Evolutionary conservation across 495 filamentous ascomycete species (phyloP), one percentile per base, ranked within the genome.

Genomic region (Penicillium manginii): DNA sequence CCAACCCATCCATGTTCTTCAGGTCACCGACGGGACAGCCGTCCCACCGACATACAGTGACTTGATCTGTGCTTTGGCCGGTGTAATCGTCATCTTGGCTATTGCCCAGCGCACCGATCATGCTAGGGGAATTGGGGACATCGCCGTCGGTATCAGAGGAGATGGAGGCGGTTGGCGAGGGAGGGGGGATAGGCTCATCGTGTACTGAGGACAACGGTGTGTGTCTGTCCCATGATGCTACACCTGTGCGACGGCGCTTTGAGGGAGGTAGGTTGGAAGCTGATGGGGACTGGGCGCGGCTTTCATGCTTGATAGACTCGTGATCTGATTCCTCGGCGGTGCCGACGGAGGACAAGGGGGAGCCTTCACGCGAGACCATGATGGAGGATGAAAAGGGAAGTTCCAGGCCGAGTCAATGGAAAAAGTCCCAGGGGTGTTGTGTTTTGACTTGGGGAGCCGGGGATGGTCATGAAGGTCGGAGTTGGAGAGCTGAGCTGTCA

Each of bases 1-100:
- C 96, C 52, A 98, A 74, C 60, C 81, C 87, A 73, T 98, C 94
- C 91, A 98, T 98, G 68, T 98, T 94, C 0, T 86, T 84, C 62
- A 94, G 66, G 65, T 97, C 91, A 50, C 90, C 90, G 6, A 76
- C 87, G 29, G 79, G 78, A 72, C 94, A 98, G 52, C 89, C 91
- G 47, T 92, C 88, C 94, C 94, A 98, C 23, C 83, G 83, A 73
- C 94, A 98, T 31, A 88, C 74, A 3, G 91, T 96, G 54, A 98
- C 86, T 70, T 98, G 96, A 62, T 97, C 94, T 15, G 77, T 76
- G 39, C 73, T 78, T 63, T 89, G 84, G 56, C 87, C 88, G 58
- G 92, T 90, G 65, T 93, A 91, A 56, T 93, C 87, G 35, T 87
- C 86, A 56, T 92, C 88, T 55, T 83, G 79, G 58, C 80, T 84